These are phyloP conservation scores for Pelagophyceae sp. DNA, from an alignment of 352 stramenopile species.

Conservation along the genomic window DNA sequence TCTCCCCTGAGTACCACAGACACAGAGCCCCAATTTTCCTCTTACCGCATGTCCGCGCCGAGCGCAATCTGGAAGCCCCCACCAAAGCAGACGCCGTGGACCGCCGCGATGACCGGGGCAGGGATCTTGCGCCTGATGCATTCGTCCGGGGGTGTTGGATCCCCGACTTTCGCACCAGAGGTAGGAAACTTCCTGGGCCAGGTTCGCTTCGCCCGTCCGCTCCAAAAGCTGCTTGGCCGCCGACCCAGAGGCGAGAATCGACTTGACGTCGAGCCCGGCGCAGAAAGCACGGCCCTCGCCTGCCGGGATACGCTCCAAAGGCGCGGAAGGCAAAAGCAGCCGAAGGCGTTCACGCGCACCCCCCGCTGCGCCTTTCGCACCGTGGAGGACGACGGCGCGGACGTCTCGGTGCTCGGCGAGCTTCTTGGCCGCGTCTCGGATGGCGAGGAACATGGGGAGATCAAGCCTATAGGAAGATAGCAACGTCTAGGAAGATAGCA, in stretches of 20 bases:
- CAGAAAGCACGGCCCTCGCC: constrained; percentile 50
- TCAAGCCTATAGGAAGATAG: no score
- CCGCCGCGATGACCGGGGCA: constrained; percentile 48
- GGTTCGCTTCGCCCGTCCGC: constrained; percentile 39
- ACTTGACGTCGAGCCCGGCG: constrained; percentile 51
- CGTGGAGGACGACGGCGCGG: constrained; percentile 47
- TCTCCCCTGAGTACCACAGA: no score
- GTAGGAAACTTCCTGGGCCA: constrained; percentile 54
- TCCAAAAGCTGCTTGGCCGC: constrained; percentile 15
- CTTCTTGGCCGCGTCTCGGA: constrained; percentile 36
- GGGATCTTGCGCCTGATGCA: constrained; percentile 37
- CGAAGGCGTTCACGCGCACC: no score
- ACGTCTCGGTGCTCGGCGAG: constrained; percentile 33
- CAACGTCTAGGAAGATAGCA: no score
- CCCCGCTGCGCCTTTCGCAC: no score
- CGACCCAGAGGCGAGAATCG: not conserved
- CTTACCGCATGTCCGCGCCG: constrained; percentile 54
- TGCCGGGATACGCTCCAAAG: no score
- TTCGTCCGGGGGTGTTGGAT: no score
- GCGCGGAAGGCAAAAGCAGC: no score
- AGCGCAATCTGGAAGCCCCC: constrained; percentile 56
- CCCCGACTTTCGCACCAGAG: no score
- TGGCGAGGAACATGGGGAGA: constrained; percentile 52
- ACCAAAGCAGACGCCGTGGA: constrained; percentile 59
- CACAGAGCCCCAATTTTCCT: no score